These are phyloP conservation scores for Cercophora newfieldiana DNA, from an alignment of 495 filamentous ascomycete genomes.

Conservation along the genomic window DNA sequence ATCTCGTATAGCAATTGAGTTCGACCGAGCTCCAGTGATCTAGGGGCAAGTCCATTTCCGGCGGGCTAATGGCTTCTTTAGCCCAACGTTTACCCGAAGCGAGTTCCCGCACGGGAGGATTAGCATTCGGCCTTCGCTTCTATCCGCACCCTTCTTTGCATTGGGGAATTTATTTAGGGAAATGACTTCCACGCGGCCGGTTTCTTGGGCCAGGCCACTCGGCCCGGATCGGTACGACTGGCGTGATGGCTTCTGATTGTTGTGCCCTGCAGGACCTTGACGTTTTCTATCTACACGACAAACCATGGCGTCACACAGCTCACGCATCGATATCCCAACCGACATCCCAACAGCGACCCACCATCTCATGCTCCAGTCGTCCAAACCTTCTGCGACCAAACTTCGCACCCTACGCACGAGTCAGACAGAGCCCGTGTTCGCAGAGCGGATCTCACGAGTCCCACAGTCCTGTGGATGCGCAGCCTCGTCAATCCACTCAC, in stretches of 20 bases:
- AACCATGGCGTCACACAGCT: background rate
- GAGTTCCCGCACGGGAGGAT: background rate
- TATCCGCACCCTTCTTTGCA: background rate
- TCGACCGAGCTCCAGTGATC: background rate
- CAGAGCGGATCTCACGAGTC: too few relatives aligned
- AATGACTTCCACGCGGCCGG: background rate
- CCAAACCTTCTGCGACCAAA: background rate
- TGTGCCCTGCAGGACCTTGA: background rate
- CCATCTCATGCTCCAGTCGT: too few relatives aligned
- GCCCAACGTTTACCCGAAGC: conserved; percentile 7
- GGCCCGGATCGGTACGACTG: background rate
- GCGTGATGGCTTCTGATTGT: background rate
- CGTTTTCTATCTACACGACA: background rate
- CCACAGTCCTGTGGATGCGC: background rate
- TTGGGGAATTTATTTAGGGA: background rate
- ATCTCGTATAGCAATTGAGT: background rate
- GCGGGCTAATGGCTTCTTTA: background rate
- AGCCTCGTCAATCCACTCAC: background rate
- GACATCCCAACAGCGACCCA: background rate
- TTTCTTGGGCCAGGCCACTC: background rate
- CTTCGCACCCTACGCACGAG: background rate
- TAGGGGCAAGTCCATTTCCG: background rate
- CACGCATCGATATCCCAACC: background rate
- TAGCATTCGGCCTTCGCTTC: background rate
- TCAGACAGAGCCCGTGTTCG: background rate